phyloP scores from a whole-genome alignment of 129 eudicot species.

The Artemisia argyi region DNA sequence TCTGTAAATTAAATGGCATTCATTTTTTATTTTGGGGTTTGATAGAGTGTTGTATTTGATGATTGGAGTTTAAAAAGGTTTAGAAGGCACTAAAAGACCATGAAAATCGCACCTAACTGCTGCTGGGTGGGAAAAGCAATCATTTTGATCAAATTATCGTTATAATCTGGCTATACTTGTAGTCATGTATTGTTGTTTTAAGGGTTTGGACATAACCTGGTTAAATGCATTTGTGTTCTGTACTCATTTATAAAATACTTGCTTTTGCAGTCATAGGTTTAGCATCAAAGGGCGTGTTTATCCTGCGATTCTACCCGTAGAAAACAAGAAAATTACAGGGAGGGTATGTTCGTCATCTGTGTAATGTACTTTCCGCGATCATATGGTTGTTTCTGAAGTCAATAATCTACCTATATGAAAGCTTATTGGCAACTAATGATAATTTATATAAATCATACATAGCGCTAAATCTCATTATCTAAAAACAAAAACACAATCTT shows the following conservation, averaged over 20 bases:
- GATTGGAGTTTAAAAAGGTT: no score
- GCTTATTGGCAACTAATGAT: not conserved
- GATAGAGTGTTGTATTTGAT: no score
- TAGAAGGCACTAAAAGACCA: no score
- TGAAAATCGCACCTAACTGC: no score
- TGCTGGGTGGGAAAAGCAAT: not conserved
- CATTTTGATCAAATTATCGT: not conserved
- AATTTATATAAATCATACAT: not conserved
- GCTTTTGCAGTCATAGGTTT: constrained; percentile 70
- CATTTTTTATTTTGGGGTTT: no score
- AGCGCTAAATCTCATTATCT: no score
- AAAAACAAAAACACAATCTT: no score
- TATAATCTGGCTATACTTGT: not conserved
- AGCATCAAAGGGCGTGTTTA: constrained; percentile 93
- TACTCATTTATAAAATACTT: constrained; percentile 12
- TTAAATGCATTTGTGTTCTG: not conserved
- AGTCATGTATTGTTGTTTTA: not conserved
- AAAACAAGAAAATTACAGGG: constrained; percentile 67
- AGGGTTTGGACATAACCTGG: not conserved
- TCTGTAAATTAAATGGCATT: no score
- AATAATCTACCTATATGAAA: not conserved
- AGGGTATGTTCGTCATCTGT: constrained; percentile 49
- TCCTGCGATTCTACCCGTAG: constrained; percentile 88
- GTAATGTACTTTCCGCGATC: constrained; percentile 7
- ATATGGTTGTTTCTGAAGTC: not conserved